phyloP scores from a whole-genome alignment of 768 basidiomycete species.

The Lactifluus piperatus region DNA sequence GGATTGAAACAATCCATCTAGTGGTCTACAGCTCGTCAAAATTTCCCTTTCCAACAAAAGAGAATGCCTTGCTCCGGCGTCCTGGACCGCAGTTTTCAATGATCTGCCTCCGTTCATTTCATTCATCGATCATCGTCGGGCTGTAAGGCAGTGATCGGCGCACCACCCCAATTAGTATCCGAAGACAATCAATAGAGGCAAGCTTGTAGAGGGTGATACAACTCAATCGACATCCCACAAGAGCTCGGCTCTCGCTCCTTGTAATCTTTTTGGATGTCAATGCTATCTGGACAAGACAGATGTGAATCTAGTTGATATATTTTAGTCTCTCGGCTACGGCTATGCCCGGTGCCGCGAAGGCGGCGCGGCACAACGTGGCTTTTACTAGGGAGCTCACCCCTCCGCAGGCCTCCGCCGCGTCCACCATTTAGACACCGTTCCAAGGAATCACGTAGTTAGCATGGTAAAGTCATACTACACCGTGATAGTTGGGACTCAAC shows the following conservation, averaged over 20 bases:
- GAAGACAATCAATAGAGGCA: neutral
- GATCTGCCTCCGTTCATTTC: neutral
- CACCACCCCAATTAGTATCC: neutral
- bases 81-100: neutral
- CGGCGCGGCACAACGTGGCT: neutral
- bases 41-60: no score
- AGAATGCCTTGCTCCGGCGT: neutral
- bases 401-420: no score
- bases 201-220: neutral
- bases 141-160: neutral
- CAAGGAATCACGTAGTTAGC: neutral
- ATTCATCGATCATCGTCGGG: neutral
- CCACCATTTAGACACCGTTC: no score
- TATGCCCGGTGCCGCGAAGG: slow-evolving; percentile 7
- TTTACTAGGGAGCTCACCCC: no score
- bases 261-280: neutral
- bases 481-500: slow-evolving; percentile 8
- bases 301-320: neutral
- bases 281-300: neutral
- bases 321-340: neutral
- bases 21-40: neutral
- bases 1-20: neutral
- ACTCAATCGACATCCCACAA: neutral
- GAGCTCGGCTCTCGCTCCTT: neutral
- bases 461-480: slow-evolving; percentile 5